Evolutionary conservation across 768 basidiomycete species (phyloP), one percentile per base, ranked within the genome.

Genomic region (Tremella fuciformis): DNA sequence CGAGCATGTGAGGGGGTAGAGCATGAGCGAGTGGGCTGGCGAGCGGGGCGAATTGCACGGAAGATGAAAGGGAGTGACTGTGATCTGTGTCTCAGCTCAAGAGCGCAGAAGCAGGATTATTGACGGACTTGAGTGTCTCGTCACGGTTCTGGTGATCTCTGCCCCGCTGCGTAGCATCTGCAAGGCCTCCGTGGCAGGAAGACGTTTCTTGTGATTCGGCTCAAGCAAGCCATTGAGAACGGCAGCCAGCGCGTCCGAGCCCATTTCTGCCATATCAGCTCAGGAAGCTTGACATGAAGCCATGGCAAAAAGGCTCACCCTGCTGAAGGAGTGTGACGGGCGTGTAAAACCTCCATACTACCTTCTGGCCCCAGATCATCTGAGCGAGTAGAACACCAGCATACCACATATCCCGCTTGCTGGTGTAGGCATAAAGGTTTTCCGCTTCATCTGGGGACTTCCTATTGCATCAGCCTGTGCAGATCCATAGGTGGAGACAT

Each of bases 301-400:
- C 21, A 15, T 41, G 9, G 47, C 19, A 50, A 19, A 47, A n/a
- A 44, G 29, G 59, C 66, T 48, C 40, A 76, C 76, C 67, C 41
- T 74, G 64, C n/a, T 73, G 71, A 3, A 78, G 55, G 19, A 77
- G 59, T 15, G 60, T 57, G 24, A 60, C 51, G 3, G 78, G 64
- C 49, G 69, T 72, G 8, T 74, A 64, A 61, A 75, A 77, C 37
- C 65, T 60, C 79, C 80, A 55, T 81, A 78, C 82, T 8, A 88
- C 85, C 62, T 88, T 83, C 52, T 85, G 77, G 0, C 92, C 92
- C n/a, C 86, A 78, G 13, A 94, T 76, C 88, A 94, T 90, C 76
- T 93, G 89, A 52, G 91, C 67, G 39, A 92, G 78, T 1, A 91
- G 81, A 22, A 93, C 82, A 0, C 88, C 91, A 0, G 85, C 84